These are phyloP conservation scores for Fusarium nematophilum DNA, from an alignment of 2,329 filamentous ascomycete species.

Conservation along the genomic window DNA sequence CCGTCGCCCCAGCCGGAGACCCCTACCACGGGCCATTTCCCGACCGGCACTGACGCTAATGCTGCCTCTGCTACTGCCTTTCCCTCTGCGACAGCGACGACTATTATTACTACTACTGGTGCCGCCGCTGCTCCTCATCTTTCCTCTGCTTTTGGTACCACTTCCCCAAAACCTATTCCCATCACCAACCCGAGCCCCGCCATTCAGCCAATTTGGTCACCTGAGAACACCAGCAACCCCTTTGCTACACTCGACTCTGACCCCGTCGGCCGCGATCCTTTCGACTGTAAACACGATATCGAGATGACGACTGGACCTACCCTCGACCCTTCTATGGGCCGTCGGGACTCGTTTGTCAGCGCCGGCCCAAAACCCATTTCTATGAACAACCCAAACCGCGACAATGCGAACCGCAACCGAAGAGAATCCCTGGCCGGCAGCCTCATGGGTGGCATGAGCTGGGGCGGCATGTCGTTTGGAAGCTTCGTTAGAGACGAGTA, in stretches of 20 bases:
- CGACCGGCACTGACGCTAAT: slow-evolving; percentile 43
- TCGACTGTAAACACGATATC: slow-evolving; percentile 49
- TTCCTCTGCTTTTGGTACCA: slow-evolving; percentile 32
- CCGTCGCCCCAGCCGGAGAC: slow-evolving; percentile 52
- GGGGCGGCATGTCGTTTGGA: slow-evolving; percentile 94
- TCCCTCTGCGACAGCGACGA: slow-evolving; percentile 38
- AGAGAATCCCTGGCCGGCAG: slow-evolving; percentile 73
- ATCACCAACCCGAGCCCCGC: slow-evolving; percentile 31
- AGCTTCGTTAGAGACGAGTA: slow-evolving; percentile 99
- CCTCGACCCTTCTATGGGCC: slow-evolving; percentile 67
- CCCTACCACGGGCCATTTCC: slow-evolving; percentile 44
- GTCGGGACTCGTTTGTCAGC: slow-evolving; percentile 74
- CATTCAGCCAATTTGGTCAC: neutral
- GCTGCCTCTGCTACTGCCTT: slow-evolving; percentile 43
- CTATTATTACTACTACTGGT: slow-evolving; percentile 41
- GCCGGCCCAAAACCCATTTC: slow-evolving; percentile 74
- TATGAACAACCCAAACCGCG: slow-evolving; percentile 72
- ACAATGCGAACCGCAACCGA: slow-evolving; percentile 66
- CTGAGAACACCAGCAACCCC: slow-evolving; percentile 28
- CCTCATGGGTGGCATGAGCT: slow-evolving; percentile 88
- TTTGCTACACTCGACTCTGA: slow-evolving; percentile 43
- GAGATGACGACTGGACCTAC: slow-evolving; percentile 70
- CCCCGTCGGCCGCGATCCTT: slow-evolving; percentile 36
- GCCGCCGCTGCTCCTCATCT: slow-evolving; percentile 38
- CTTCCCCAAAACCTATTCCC: slow-evolving; percentile 50